phyloP scores from a whole-genome alignment of 2,329 filamentous ascomycete genomes.

The Aspergillus jensenii region DNA sequence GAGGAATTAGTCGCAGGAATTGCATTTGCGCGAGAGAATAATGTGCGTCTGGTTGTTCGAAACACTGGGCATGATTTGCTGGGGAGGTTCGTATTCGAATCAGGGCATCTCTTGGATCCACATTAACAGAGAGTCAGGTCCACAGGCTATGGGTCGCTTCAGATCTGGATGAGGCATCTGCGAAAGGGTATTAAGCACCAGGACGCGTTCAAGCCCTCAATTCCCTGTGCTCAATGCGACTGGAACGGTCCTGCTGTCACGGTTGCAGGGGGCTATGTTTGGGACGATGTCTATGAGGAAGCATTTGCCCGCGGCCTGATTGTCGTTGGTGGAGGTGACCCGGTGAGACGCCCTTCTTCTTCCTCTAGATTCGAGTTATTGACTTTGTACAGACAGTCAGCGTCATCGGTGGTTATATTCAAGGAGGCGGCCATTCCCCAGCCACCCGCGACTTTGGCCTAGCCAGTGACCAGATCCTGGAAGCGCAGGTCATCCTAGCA shows the following conservation, averaged over 20 bases:
- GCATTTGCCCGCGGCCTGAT: conserved; percentile 7
- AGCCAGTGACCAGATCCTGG: conserved; percentile 10
- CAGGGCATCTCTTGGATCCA: too few species aligned
- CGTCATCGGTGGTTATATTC: conserved; percentile 9
- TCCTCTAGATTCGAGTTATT: background rate
- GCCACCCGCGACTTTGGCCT: conserved; percentile 9
- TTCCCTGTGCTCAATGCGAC: background rate
- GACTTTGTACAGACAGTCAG: conserved; percentile 5
- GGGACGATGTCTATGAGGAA: conserved; percentile 11
- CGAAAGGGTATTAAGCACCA: conserved; percentile 6
- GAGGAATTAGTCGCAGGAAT: conserved; percentile 7
- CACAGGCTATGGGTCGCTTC: conserved; percentile 7
- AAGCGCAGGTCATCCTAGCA: conserved; percentile 7
- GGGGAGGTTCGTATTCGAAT: conserved; percentile 1
- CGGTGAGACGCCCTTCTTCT: background rate
- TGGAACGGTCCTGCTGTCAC: conserved; percentile 11
- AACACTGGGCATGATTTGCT: conserved; percentile 12
- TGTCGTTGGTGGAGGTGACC: conserved; percentile 11
- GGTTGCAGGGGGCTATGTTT: conserved; percentile 10
- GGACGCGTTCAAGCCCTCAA: background rate
- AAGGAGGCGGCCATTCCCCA: conserved; percentile 10
- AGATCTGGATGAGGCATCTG: conserved; percentile 12
- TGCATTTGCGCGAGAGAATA: conserved; percentile 4
- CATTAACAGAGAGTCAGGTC: background rate
- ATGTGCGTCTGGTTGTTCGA: conserved; percentile 6